phyloP scores from a whole-genome alignment of 345 rosid species.

The Raphanus sativus region DNA sequence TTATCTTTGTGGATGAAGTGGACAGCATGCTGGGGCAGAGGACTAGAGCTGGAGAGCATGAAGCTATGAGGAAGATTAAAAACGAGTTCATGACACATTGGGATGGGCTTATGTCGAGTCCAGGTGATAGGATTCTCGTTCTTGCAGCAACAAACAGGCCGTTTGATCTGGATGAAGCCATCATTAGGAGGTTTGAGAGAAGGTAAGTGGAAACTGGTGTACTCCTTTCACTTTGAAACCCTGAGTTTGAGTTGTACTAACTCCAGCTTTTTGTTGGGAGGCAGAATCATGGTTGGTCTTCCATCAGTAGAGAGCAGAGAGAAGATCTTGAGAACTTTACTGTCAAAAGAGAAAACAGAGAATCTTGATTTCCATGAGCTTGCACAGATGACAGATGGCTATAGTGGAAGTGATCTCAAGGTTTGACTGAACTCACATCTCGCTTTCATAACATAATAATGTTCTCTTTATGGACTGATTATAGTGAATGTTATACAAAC shows the following conservation, averaged over 20 bases:
- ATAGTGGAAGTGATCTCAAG: constrained; percentile 97
- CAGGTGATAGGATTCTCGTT: constrained; percentile 85
- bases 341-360: constrained; percentile 80
- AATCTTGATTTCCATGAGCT: constrained; percentile 84
- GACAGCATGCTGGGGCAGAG: constrained; percentile 99
- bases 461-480: constrained; percentile 23
- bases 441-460: background rate
- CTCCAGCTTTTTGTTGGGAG: constrained; percentile 22
- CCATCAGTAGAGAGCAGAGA: constrained; percentile 84
- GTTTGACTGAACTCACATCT: constrained; percentile 44
- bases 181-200: constrained; percentile 96
- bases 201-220: constrained; percentile 49
- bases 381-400: constrained; percentile 90
- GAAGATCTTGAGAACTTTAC: constrained; percentile 78
- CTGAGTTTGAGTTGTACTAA: constrained; percentile 15
- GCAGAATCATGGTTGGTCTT: constrained; percentile 95
- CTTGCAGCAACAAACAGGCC: constrained; percentile 99
- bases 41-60: constrained; percentile 95
- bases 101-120: constrained; percentile 90
- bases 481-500: constrained; percentile 38
- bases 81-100: constrained; percentile 98
- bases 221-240: background rate
- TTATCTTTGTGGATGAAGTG: constrained; percentile 96
- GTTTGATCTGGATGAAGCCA: constrained; percentile 99
- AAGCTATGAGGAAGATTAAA: constrained; percentile 97